Percentiles rank a stretch among this genome's conserved stretches.
These are phyloP conservation scores for Hyaloscypha hepaticicola DNA, from an alignment of 495 filamentous ascomycete genomes.

Conservation along the genomic window DNA sequence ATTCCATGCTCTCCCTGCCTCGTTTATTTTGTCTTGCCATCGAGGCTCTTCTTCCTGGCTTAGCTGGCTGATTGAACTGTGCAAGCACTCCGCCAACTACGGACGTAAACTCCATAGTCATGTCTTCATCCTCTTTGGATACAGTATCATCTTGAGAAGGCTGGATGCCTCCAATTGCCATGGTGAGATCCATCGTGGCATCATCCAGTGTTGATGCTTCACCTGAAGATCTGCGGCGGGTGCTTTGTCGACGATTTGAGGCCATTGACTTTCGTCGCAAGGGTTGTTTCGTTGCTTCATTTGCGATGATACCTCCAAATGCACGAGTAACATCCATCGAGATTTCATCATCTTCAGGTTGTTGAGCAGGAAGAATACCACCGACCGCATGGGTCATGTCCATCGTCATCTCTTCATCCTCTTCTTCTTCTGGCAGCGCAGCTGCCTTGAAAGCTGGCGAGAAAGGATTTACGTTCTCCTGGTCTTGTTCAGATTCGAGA, in stretches of 20 bases:
- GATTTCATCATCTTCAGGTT: slow-evolving; percentile 47
- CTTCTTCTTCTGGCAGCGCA: slow-evolving; percentile 38
- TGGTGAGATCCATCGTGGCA: slow-evolving; percentile 77
- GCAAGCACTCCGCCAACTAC: slow-evolving; percentile 76
- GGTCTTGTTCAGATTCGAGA: slow-evolving; percentile 46
- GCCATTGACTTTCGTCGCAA: slow-evolving; percentile 23
- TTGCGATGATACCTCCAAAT: slow-evolving; percentile 71
- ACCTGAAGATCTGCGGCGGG: slow-evolving; percentile 30
- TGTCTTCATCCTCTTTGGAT: slow-evolving; percentile 55
- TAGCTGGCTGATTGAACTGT: slow-evolving; percentile 34
- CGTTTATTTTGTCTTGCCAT: slow-evolving; percentile 9
- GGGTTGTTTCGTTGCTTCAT: slow-evolving; percentile 11
- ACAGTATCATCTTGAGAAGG: slow-evolving; percentile 30
- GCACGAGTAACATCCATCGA: slow-evolving; percentile 85
- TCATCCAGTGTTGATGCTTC: slow-evolving; percentile 46
- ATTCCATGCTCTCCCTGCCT: slow-evolving; percentile 26
- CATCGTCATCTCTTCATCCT: slow-evolving; percentile 70
- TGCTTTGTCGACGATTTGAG: slow-evolving; percentile 31
- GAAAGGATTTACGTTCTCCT: slow-evolving; percentile 62
- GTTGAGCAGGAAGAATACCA: slow-evolving; percentile 62
- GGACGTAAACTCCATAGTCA: slow-evolving; percentile 85
- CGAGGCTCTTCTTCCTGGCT: slow-evolving; percentile 25
- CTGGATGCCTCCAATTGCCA: slow-evolving; percentile 62
- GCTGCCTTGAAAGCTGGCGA: slow-evolving; percentile 17
- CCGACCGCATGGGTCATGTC: slow-evolving; percentile 82